phyloP scores from a whole-genome alignment of 805 yeast genomes.

The Metschnikowia proteae region DNA sequence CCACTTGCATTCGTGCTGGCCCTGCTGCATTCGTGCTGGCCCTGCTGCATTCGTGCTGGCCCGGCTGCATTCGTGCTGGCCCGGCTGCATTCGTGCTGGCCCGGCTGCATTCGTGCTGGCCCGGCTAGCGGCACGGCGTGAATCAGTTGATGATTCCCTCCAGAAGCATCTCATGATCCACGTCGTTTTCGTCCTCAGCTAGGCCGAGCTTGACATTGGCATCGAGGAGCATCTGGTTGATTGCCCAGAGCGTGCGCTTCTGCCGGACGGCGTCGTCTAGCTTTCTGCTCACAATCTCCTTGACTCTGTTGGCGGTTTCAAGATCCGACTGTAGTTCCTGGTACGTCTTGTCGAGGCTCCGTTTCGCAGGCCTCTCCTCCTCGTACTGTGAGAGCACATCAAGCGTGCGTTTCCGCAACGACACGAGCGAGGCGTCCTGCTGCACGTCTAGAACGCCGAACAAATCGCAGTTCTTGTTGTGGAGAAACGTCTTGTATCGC shows the following conservation, averaged over 20 bases:
- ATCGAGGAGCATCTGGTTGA: slow-evolving; percentile 43
- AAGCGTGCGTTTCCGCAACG: slow-evolving; percentile 9
- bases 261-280: slow-evolving; percentile 24
- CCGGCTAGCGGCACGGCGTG: too few relatives aligned
- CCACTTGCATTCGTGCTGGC: too few relatives aligned
- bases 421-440: slow-evolving; percentile 4
- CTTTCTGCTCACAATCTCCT: slow-evolving; percentile 31
- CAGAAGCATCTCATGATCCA: slow-evolving; percentile 18
- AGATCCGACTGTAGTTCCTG: slow-evolving; percentile 29
- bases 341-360: slow-evolving; percentile 13
- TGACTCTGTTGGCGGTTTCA: slow-evolving; percentile 37
- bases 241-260: slow-evolving; percentile 37
- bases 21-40: too few relatives aligned
- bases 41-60: too few relatives aligned
- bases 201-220: slow-evolving; percentile 38
- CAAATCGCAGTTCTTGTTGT: slow-evolving; percentile 15
- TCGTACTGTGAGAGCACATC: neutral
- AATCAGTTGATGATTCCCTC: slow-evolving; percentile 9
- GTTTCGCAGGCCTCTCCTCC: neutral
- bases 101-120: too few relatives aligned
- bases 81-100: too few relatives aligned
- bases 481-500: slow-evolving; percentile 27
- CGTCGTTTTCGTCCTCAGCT: slow-evolving; percentile 19
- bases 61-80: too few relatives aligned
- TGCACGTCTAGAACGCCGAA: slow-evolving; percentile 9